Percentiles rank a stretch among this genome's conserved stretches.
These are phyloP conservation scores for Brassica napus DNA, from an alignment of 345 rosid genomes.

Conservation along the genomic window Da-Ae NC_063452.1:11466501-11467000, in stretches of 20 bases:
- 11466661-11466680: neutral
- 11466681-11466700: slow-evolving; percentile 21
- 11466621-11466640: neutral
- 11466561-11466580: neutral
- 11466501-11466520: neutral
- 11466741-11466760: slow-evolving; percentile 4
- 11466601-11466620: slow-evolving; percentile 2
- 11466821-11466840: neutral
- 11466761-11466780: slow-evolving; percentile 7
- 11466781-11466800: neutral
- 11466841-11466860: neutral
- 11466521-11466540: neutral
- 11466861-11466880: neutral
- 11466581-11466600: slow-evolving; percentile 12
- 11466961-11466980: neutral
- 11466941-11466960: neutral
- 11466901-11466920: neutral
- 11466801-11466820: slow-evolving; percentile 8
- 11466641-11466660: neutral
- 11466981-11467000: neutral
- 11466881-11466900: neutral
- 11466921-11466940: no score
- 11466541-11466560: neutral
- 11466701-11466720: neutral
- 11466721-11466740: slow-evolving; percentile 2